Conservation (phyloP, 176 grass and related monocot species). For the Eragrostis nindensis region DNA sequence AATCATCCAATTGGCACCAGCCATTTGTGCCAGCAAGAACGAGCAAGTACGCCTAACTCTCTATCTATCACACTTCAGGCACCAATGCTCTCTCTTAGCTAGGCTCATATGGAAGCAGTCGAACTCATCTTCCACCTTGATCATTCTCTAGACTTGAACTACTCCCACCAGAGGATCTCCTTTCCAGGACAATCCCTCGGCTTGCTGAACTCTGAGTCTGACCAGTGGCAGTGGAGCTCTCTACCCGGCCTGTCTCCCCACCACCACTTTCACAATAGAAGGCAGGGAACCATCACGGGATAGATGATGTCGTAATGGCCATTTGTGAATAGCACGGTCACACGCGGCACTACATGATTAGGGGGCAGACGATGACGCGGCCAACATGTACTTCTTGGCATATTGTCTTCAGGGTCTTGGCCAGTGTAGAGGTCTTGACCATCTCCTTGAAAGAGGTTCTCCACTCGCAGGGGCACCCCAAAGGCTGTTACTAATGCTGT, state of each 20-base stretch:
- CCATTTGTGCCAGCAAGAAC: neutral
- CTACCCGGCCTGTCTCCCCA: neutral
- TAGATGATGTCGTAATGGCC: constrained; percentile 45
- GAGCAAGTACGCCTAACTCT: neutral
- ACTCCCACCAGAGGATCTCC: neutral
- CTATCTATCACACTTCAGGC: too few relatives aligned
- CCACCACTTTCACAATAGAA: neutral
- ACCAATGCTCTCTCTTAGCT: too few relatives aligned
- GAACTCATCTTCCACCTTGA: too few relatives aligned
- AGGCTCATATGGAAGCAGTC: too few relatives aligned
- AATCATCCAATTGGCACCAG: neutral
- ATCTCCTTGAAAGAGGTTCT: constrained; percentile 5
- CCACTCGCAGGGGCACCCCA: constrained; percentile 34
- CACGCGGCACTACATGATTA: neutral
- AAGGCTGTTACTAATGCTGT: constrained; percentile 12
- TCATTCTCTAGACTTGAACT: neutral
- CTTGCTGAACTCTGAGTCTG: neutral
- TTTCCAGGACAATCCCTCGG: neutral
- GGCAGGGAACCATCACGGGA: neutral
- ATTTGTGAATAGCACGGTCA: constrained; percentile 26
- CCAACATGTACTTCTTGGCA: neutral
- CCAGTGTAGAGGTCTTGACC: constrained; percentile 15
- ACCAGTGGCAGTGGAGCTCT: neutral
- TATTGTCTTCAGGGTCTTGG: neutral
- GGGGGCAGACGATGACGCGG: neutral